phyloP scores from a whole-genome alignment of 2,329 filamentous ascomycete genomes.

The Apiospora pterosperma region DNA sequence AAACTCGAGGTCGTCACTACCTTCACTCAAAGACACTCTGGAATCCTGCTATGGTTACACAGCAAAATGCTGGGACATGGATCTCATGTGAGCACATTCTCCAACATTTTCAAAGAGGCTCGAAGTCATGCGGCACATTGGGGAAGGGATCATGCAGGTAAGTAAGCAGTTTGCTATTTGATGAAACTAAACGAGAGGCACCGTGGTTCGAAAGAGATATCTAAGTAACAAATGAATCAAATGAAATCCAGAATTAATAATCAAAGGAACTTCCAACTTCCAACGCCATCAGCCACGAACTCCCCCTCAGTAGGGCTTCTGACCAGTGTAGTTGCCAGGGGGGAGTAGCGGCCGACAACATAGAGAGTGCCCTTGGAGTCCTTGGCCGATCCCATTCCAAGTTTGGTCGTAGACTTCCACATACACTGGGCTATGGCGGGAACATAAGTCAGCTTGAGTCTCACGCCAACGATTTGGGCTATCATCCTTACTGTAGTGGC shows the following conservation, averaged over 20 bases:
- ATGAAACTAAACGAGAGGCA: background rate
- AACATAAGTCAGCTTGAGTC: conserved; percentile 1
- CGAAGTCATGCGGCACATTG: too few species aligned
- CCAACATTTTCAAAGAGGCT: background rate
- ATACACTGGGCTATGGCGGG: conserved; percentile 21
- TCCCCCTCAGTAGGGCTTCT: conserved; percentile 22
- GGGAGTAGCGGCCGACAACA: conserved; percentile 21
- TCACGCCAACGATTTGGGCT: too few species aligned
- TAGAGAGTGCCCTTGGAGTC: conserved; percentile 20
- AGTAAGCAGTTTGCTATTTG: background rate
- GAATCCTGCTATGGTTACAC: too few species aligned
- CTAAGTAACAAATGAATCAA: background rate
- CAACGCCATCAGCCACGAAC: background rate
- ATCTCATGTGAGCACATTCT: too few species aligned
- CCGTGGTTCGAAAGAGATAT: background rate
- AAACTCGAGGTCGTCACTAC: too few species aligned
- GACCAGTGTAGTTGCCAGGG: conserved; percentile 19
- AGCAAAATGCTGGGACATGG: too few species aligned
- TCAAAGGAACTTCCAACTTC: background rate
- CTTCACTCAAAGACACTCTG: too few species aligned
- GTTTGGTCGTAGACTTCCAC: conserved; percentile 24
- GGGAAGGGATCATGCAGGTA: too few species aligned
- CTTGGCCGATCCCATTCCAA: conserved; percentile 20
- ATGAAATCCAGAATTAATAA: background rate
- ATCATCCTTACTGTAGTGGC: conserved; percentile 29